These are phyloP conservation scores for Quillaja saponaria DNA, from an alignment of 306 rosid genomes.

Conservation along the genomic window DNA sequence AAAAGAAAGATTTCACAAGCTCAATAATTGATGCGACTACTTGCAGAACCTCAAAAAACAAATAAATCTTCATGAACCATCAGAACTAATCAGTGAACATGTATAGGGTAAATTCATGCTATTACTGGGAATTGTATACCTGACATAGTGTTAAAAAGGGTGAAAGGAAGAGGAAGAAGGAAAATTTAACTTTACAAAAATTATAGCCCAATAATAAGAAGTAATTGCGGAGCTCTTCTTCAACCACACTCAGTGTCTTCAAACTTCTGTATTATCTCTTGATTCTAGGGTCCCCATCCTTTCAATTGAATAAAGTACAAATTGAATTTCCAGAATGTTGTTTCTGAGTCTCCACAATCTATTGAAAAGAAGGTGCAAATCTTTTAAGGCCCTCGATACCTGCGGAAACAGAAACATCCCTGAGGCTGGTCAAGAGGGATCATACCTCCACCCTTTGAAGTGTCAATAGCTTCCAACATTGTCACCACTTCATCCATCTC, in stretches of 20 bases:
- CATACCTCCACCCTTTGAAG: conserved; percentile 98
- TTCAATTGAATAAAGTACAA: conserved; percentile 50
- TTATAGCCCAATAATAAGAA: conserved; percentile 49
- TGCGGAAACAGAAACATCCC: conserved; percentile 85
- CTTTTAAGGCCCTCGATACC: conserved; percentile 79
- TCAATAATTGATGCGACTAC: too few species aligned
- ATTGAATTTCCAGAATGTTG: conserved; percentile 39
- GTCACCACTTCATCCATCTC: conserved; percentile 95
- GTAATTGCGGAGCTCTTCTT: conserved; percentile 48
- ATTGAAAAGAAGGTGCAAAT: neutral
- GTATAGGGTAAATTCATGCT: conserved; percentile 38
- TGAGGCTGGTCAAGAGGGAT: conserved; percentile 85
- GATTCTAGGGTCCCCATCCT: conserved; percentile 42
- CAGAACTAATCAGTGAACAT: conserved; percentile 26
- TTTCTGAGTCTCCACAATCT: neutral
- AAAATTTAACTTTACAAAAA: conserved; percentile 64
- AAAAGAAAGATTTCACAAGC: too few species aligned
- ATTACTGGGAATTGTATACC: conserved; percentile 32
- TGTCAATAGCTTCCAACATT: conserved; percentile 90
- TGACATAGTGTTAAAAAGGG: conserved; percentile 36
- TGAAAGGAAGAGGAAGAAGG: conserved; percentile 30
- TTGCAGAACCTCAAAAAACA: too few species aligned
- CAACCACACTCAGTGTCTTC: conserved; percentile 37
- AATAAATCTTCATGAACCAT: conserved; percentile 14
- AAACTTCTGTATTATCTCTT: conserved; percentile 42